Evolutionary conservation across 169 alveolate species (phyloP), one percentile per base, ranked within the genome.

Genomic region (Cryptosporidium andersoni): DNA sequence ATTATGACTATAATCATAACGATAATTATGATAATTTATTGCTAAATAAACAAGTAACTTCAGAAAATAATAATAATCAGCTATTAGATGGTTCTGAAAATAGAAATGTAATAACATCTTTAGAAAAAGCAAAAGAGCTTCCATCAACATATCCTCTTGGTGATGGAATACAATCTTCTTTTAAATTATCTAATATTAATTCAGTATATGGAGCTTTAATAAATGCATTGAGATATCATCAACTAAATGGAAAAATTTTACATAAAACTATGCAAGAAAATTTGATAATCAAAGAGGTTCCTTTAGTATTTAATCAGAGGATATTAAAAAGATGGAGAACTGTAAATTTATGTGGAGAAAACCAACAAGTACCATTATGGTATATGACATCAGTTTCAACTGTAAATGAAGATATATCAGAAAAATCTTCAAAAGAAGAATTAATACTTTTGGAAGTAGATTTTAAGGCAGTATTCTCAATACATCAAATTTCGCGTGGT

Each of bases 301-400:
- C 85, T 2, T 58, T 74, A 3, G 66, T 45, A 5, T 58, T 74
- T 55, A 64, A 51, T 7, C 74, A 74, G 16, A 58, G 85, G 45
- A 16, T 74, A 58, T 48, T 74, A 39, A 74, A 74, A 39, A 74
- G 60, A 58, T 74, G 85, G 85, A 74, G 51, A 58, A 68, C 85
- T 2, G 64, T 58, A 43, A 36, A 45, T 1, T 42, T 74, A 4
- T 66, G 60, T 14, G 85, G 85, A 4, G 68, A 58, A 12, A 34
- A 58, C 6, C 55, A 74, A 43, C 55, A 68, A 45, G 49, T 74
- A 43, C 85, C 85, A 14, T 58, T 74, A 14, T 74, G 55, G 7
- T 47, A 58, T 34, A 47, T 55, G 12, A 51, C 64, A 4, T 66
- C 81, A 34, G 1, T 9, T 9, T 66, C 51, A 45, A 68, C 55